Evolutionary conservation across 176 grass and related monocot species (phyloP).

Genomic region (Saccharum spontaneum): DNA sequence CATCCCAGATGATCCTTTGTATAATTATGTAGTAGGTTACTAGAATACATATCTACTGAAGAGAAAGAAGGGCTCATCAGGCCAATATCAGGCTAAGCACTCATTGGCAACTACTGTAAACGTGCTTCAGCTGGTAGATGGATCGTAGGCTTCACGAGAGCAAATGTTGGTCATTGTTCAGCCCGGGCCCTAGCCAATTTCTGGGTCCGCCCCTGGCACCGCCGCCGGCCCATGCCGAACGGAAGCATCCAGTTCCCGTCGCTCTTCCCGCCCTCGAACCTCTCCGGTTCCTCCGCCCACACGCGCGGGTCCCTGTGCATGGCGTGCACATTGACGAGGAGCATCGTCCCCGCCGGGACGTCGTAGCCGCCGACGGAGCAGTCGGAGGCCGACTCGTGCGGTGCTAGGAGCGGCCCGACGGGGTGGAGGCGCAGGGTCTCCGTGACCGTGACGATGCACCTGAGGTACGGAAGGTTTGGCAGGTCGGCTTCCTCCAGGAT

Average conservation of each 20-base stretch:
- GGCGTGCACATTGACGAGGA: slow-evolving; percentile 5
- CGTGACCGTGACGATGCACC: slow-evolving; percentile 17
- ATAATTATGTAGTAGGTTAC: no score
- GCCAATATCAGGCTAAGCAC: no score
- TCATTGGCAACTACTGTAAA: no score
- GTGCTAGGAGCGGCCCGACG: background rate
- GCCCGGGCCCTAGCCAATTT: no score
- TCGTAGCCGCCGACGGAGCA: slow-evolving; percentile 26
- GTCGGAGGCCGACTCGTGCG: slow-evolving; percentile 18
- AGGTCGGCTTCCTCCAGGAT: slow-evolving; percentile 34
- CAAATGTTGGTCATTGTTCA: no score
- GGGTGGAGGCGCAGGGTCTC: slow-evolving; percentile 42
- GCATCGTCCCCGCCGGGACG: slow-evolving; percentile 30
- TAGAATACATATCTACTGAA: no score
- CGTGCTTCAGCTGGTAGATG: no score
- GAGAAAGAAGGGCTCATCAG: no score
- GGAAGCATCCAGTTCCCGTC: slow-evolving; percentile 45
- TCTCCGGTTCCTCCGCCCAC: background rate
- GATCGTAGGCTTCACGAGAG: no score
- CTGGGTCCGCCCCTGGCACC: no score
- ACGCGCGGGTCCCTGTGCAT: background rate
- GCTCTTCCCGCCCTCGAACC: slow-evolving; percentile 12
- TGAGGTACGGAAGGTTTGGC: slow-evolving; percentile 25
- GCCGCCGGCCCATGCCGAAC: slow-evolving; percentile 35
- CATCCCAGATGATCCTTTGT: no score